phyloP scores from a whole-genome alignment of 768 basidiomycete genomes.

The Auriscalpium orientale region DNA sequence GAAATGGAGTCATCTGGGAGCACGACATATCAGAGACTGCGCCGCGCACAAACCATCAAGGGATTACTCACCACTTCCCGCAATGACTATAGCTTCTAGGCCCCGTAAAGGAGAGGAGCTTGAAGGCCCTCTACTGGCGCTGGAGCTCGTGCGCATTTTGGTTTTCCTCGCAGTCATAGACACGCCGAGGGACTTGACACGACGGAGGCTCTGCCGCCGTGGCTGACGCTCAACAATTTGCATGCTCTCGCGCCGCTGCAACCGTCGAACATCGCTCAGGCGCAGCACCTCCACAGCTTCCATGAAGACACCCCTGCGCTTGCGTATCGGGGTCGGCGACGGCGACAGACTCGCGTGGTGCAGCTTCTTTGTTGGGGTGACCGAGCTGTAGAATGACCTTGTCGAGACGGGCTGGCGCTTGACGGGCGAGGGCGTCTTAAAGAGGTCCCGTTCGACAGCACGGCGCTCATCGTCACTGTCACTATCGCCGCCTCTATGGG shows the following conservation, averaged over 20 bases:
- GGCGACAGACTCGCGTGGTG: slow-evolving; percentile 1
- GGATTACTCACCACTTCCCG: slow-evolving; percentile 26
- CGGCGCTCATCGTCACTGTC: not conserved
- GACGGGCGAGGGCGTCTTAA: not conserved
- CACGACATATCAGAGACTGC: not conserved
- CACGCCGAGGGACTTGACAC: slow-evolving; percentile 4
- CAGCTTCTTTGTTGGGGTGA: not conserved
- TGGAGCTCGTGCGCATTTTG: not conserved
- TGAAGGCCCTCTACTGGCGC: not conserved
- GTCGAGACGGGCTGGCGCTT: not conserved
- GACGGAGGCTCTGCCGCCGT: slow-evolving; percentile 11
- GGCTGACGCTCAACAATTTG: not conserved
- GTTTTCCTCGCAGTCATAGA: not conserved
- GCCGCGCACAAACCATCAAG: not conserved
- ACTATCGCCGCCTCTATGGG: not conserved
- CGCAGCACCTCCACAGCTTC: slow-evolving; percentile 46
- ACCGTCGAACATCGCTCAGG: slow-evolving; percentile 22
- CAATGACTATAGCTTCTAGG: slow-evolving; percentile 19
- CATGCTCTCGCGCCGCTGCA: slow-evolving; percentile 13
- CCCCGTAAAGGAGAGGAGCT: slow-evolving; percentile 18
- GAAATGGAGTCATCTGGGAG: slow-evolving; percentile 41
- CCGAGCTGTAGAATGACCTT: not conserved
- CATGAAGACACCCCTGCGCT: slow-evolving; percentile 43
- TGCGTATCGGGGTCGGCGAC: slow-evolving; percentile 16
- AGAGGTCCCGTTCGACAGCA: not conserved